Conservation (phyloP, 495 filamentous ascomycete species). For the Beverwykella pulmonaria region DNA sequence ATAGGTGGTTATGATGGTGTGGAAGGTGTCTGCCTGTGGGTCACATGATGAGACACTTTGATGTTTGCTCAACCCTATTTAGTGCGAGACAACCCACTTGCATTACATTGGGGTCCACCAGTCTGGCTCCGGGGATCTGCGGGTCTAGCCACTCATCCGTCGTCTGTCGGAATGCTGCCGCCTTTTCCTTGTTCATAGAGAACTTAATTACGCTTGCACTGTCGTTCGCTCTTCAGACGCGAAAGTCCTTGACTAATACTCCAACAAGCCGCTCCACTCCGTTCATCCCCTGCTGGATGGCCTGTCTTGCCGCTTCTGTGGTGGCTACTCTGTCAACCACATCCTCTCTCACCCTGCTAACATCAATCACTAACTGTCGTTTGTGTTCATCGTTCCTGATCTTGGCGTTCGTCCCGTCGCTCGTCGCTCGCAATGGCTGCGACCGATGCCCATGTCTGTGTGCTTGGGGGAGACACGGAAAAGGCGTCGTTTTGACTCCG, state of each 20-base stretch:
- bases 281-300: slow-evolving; percentile 8
- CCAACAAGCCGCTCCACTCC: slow-evolving; percentile 8
- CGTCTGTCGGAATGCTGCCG: slow-evolving; percentile 23
- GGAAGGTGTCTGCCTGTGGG: too few species aligned
- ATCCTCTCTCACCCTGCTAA: background rate
- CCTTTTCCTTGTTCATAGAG: slow-evolving; percentile 22
- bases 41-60: too few species aligned
- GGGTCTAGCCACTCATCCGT: slow-evolving; percentile 22
- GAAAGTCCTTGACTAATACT: slow-evolving; percentile 10
- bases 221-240: slow-evolving; percentile 20
- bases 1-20: too few species aligned
- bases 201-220: slow-evolving; percentile 18
- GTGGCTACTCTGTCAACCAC: background rate
- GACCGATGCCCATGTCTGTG: slow-evolving; percentile 3
- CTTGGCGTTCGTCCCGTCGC: background rate
- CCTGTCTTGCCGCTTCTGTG: slow-evolving; percentile 16
- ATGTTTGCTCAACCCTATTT: too few species aligned
- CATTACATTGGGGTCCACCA: slow-evolving; percentile 13
- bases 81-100: too few species aligned
- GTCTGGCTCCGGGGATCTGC: slow-evolving; percentile 9
- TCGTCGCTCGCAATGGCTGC: background rate
- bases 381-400: background rate
- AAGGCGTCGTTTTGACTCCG: background rate
- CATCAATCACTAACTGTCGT: slow-evolving; percentile 5
- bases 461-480: background rate